Percentiles rank a stretch among this genome's conserved stretches.
These are phyloP conservation scores for Penicillium verhagenii DNA, from an alignment of 495 filamentous ascomycete genomes.

Conservation along the genomic window DNA sequence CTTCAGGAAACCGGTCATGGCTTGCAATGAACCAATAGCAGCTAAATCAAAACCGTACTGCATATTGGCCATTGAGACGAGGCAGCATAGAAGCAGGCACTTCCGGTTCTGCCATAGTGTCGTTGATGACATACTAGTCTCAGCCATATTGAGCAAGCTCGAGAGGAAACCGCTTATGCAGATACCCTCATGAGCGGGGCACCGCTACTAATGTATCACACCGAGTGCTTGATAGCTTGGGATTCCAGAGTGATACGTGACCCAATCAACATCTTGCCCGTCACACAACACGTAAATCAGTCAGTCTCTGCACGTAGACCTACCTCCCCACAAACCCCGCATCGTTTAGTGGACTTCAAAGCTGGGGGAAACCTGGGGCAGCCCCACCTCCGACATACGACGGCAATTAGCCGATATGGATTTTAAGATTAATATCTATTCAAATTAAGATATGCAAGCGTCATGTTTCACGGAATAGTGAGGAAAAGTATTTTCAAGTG, in stretches of 20 bases:
- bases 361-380: neutral
- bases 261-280: neutral
- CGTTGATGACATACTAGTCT: slow-evolving; percentile 11
- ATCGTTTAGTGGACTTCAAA: neutral
- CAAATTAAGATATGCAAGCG: neutral
- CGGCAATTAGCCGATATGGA: too few relatives aligned
- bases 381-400: neutral
- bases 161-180: neutral
- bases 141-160: neutral
- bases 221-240: neutral
- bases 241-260: neutral
- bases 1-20: slow-evolving; percentile 17
- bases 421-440: neutral
- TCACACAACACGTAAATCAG: neutral
- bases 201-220: neutral
- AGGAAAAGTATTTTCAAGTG: too few relatives aligned
- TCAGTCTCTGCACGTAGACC: neutral
- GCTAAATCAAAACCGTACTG: slow-evolving; percentile 22
- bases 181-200: neutral
- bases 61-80: slow-evolving; percentile 19
- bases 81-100: slow-evolving; percentile 14
- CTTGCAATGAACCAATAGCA: slow-evolving; percentile 15
- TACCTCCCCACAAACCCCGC: neutral
- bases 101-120: slow-evolving; percentile 20
- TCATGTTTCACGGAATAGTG: too few relatives aligned